phyloP scores from a whole-genome alignment of 1,284 basidiomycete genomes.

The Porodaedalea pini region DNA sequence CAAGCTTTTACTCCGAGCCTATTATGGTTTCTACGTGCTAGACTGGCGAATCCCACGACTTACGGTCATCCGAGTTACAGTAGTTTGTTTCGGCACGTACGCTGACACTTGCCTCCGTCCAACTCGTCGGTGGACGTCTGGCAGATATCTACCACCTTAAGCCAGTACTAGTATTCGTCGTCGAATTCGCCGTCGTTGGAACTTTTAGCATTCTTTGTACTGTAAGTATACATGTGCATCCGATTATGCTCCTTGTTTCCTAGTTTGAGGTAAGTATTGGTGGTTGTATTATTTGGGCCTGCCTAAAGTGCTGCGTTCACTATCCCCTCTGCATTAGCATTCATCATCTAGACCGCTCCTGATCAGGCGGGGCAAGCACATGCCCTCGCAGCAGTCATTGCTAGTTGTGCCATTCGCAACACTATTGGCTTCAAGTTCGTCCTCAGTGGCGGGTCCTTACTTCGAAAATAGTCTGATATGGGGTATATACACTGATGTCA shows the following conservation, averaged over 20 bases:
- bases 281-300: conserved; percentile 17
- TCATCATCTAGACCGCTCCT: conserved; percentile 44
- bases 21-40: conserved; percentile 23
- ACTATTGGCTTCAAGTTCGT: conserved; percentile 35
- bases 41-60: conserved; percentile 26
- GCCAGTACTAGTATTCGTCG: conserved; percentile 1
- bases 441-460: conserved; percentile 42
- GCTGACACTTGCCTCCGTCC: conserved; percentile 41
- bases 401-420: conserved; percentile 43
- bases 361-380: conserved; percentile 42
- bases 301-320: conserved; percentile 35
- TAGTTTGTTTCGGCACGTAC: conserved; percentile 42
- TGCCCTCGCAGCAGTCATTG: conserved; percentile 44
- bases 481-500: too few species aligned
- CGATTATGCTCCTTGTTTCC: conserved; percentile 35
- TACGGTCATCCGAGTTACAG: conserved; percentile 27
- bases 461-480: conserved; percentile 32
- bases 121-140: conserved; percentile 30
- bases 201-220: not conserved
- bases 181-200: not conserved
- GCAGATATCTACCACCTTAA: not conserved
- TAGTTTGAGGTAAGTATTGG: conserved; percentile 42
- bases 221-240: conserved; percentile 2
- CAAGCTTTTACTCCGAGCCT: conserved; percentile 20
- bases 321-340: conserved; percentile 46